These are phyloP conservation scores for Psilocybe cubensis DNA, from an alignment of 768 basidiomycete species.

Conservation along the genomic window DNA sequence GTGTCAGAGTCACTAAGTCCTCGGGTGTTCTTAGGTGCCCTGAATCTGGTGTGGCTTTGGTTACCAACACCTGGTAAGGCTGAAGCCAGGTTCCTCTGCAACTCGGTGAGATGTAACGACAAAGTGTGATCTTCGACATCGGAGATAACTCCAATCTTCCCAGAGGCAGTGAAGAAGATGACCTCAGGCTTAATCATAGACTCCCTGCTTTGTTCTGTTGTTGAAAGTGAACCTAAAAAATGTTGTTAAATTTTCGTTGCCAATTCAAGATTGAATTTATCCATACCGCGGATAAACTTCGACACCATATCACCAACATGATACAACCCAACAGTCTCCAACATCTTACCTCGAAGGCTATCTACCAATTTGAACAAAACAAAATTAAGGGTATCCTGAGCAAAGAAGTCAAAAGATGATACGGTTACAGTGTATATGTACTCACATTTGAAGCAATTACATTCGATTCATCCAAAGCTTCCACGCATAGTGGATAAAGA, in stretches of 20 bases:
- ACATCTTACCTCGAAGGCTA: slow-evolving; percentile 41
- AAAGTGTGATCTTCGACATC: slow-evolving; percentile 57
- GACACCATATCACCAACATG: slow-evolving; percentile 80
- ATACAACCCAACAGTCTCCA: slow-evolving; percentile 73
- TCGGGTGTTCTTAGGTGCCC: slow-evolving; percentile 62
- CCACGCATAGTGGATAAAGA: slow-evolving; percentile 72
- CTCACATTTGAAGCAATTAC: slow-evolving; percentile 78
- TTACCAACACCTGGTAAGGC: slow-evolving; percentile 57
- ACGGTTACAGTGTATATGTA: slow-evolving; percentile 3
- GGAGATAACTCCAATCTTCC: slow-evolving; percentile 75
- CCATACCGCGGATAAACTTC: slow-evolving; percentile 69
- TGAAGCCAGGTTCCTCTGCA: slow-evolving; percentile 76
- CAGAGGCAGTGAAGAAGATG: slow-evolving; percentile 77
- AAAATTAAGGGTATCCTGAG: slow-evolving; percentile 68
- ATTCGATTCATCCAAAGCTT: slow-evolving; percentile 53
- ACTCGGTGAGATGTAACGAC: slow-evolving; percentile 61
- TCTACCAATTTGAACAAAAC: slow-evolving; percentile 60
- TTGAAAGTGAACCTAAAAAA: slow-evolving; percentile 55
- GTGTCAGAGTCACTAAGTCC: slow-evolving; percentile 62
- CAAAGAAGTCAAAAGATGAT: not conserved
- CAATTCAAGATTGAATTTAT: not conserved
- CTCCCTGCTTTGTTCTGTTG: slow-evolving; percentile 45
- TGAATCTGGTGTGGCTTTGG: slow-evolving; percentile 69
- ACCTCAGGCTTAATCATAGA: slow-evolving; percentile 56
- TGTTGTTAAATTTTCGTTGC: not conserved